phyloP scores from a whole-genome alignment of 2,329 filamentous ascomycete genomes.

The Anisogramma anomala region DNA sequence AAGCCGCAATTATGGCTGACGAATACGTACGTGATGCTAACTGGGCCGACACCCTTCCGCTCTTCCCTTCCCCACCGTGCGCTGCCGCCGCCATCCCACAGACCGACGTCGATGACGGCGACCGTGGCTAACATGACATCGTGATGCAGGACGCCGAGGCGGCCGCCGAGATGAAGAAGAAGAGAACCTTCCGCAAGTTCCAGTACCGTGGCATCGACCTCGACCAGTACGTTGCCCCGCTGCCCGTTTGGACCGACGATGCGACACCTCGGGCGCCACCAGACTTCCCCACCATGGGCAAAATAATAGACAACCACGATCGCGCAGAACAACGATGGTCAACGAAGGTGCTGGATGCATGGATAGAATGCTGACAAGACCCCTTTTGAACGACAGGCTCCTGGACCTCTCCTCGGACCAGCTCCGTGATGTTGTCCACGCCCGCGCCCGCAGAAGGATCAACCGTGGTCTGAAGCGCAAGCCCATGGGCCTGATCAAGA shows the following conservation, averaged over 20 bases:
- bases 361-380: slow-evolving; percentile 4
- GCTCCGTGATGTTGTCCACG: slow-evolving; percentile 98
- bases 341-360: no score
- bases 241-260: not conserved
- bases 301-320: no score
- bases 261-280: not conserved
- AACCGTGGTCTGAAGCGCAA: slow-evolving; percentile 99
- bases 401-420: slow-evolving; percentile 97
- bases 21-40: slow-evolving; percentile 24
- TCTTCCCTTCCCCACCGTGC: not conserved
- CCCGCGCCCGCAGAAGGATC: slow-evolving; percentile 95
- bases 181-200: slow-evolving; percentile 99
- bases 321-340: no score
- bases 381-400: slow-evolving; percentile 52
- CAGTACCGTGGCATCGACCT: slow-evolving; percentile 99
- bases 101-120: slow-evolving; percentile 4
- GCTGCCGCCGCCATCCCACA: not conserved
- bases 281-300: slow-evolving; percentile 1
- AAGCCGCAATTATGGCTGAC: slow-evolving; percentile 64
- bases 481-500: slow-evolving; percentile 99
- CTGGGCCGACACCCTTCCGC: slow-evolving; percentile 14
- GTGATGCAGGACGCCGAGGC: slow-evolving; percentile 75
- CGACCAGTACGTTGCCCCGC: slow-evolving; percentile 67
- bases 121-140: slow-evolving; percentile 11
- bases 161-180: slow-evolving; percentile 99